Evolutionary conservation across 1,284 basidiomycete genomes (phyloP).

Genomic region (Austroboletus novae-zelandiae): DNA sequence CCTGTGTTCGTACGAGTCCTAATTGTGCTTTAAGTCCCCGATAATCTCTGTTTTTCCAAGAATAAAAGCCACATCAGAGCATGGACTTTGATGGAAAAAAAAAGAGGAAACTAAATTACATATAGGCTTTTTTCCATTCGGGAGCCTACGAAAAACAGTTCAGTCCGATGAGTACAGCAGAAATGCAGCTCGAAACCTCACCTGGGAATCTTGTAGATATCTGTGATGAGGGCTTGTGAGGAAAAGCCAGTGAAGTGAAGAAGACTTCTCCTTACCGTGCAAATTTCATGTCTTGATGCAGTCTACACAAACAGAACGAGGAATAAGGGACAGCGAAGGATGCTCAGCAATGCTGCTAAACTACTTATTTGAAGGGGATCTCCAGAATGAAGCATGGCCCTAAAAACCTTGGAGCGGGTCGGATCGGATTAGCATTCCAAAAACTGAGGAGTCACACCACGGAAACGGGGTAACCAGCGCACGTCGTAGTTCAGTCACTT

Average conservation of each 20-base stretch:
- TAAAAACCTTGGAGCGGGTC: constrained; percentile 10
- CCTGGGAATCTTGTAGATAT: constrained; percentile 72
- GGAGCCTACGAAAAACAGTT: constrained; percentile 49
- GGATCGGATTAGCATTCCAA: constrained; percentile 14
- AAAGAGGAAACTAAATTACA: constrained; percentile 43
- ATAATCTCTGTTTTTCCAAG: constrained; percentile 55
- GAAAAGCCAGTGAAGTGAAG: neutral
- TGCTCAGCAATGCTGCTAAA: no score
- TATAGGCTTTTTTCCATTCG: constrained; percentile 82
- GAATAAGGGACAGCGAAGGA: neutral
- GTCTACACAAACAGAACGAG: neutral
- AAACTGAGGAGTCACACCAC: neutral
- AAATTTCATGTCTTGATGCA: constrained; percentile 48
- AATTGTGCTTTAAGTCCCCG: constrained; percentile 69
- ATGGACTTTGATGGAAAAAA: neutral
- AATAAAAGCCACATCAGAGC: constrained; percentile 1
- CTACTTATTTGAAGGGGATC: no score
- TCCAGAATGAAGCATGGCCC: neutral
- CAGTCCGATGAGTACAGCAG: neutral
- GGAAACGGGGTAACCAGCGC: constrained; percentile 2
- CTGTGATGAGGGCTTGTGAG: constrained; percentile 33
- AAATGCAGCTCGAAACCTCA: constrained; percentile 23
- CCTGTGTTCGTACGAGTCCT: constrained; percentile 45
- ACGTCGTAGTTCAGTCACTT: constrained; percentile 1
- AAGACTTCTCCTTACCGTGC: constrained; percentile 38